Conservation (phyloP, 2,329 filamentous ascomycete species). For the Simplicillium sp. region DNA sequence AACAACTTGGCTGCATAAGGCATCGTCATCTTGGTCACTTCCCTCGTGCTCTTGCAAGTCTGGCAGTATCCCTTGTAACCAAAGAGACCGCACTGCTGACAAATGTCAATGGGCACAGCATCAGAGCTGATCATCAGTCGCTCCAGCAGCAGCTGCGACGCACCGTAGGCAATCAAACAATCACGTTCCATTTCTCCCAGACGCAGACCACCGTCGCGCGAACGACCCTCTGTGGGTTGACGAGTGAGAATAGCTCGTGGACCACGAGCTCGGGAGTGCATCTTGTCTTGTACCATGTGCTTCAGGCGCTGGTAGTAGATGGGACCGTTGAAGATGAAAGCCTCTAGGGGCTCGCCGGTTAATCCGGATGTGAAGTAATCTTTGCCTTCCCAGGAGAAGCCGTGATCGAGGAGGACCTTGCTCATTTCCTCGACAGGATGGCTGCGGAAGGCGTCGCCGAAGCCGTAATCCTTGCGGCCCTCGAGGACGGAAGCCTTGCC, state of each 20-base stretch:
- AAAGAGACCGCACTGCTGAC: slow-evolving; percentile 88
- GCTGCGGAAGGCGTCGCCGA: slow-evolving; percentile 70
- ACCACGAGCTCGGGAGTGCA: slow-evolving; percentile 90
- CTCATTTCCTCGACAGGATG: slow-evolving; percentile 84
- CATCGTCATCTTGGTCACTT: slow-evolving; percentile 88
- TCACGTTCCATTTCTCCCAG: slow-evolving; percentile 98
- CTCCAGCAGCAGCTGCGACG: slow-evolving; percentile 83
- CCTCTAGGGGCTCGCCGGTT: slow-evolving; percentile 86
- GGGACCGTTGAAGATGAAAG: slow-evolving; percentile 96
- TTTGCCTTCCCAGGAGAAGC: slow-evolving; percentile 95
- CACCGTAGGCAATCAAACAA: slow-evolving; percentile 94
- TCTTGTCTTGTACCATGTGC: slow-evolving; percentile 99
- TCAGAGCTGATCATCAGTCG: slow-evolving; percentile 92
- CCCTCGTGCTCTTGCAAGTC: slow-evolving; percentile 75
- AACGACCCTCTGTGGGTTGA: slow-evolving; percentile 93
- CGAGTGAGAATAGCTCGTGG: slow-evolving; percentile 86
- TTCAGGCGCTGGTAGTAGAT: slow-evolving; percentile 99
- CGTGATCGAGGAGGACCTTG: slow-evolving; percentile 71
- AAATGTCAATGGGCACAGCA: slow-evolving; percentile 84
- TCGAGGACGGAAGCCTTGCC: slow-evolving; percentile 87
- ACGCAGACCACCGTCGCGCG: slow-evolving; percentile 81
- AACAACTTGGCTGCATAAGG: slow-evolving; percentile 95
- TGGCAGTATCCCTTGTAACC: slow-evolving; percentile 93
- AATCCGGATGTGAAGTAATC: slow-evolving; percentile 94
- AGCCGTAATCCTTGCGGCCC: slow-evolving; percentile 80